A percentile compares a stretch with the other conserved stretches of the same genome.
These are phyloP conservation scores for Pyricularia sp. DNA, from an alignment of 2,329 filamentous ascomycete genomes.

Conservation along the genomic window DNA sequence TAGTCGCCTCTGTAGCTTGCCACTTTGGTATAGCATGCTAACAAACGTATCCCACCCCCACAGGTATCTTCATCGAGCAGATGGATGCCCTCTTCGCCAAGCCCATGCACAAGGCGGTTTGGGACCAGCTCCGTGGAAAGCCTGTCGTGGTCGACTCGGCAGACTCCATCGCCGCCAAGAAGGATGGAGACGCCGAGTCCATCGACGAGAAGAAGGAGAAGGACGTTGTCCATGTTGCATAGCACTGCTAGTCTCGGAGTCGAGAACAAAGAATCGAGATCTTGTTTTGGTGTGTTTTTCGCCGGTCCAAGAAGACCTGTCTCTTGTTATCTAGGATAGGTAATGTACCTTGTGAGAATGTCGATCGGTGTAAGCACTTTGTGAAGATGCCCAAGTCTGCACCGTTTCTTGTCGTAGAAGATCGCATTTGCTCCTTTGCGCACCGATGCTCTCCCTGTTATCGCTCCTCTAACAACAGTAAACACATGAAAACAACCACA, in stretches of 20 bases:
- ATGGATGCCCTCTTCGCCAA: slow-evolving; percentile 5
- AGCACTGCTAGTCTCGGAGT: neutral
- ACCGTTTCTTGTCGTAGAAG: too few relatives aligned
- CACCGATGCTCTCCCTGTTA: too few relatives aligned
- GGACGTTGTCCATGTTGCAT: neutral
- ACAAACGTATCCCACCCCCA: neutral
- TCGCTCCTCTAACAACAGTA: too few relatives aligned
- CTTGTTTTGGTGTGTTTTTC: neutral
- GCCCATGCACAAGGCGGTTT: neutral
- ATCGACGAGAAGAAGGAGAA: slow-evolving; percentile 3
- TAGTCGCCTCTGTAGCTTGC: neutral
- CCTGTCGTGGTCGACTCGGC: neutral
- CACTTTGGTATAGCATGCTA: neutral
- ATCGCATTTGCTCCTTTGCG: too few relatives aligned
- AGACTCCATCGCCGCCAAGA: neutral
- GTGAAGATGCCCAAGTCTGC: too few relatives aligned
- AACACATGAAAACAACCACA: too few relatives aligned
- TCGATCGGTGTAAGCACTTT: too few relatives aligned
- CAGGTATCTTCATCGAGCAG: slow-evolving; percentile 1
- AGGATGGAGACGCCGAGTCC: neutral
- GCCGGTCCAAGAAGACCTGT: neutral
- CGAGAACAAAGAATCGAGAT: neutral
- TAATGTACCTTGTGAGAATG: too few relatives aligned
- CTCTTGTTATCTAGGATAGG: neutral
- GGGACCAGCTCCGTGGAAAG: slow-evolving; percentile 3